Percentiles rank a stretch among this genome's conserved stretches.
These are phyloP conservation scores for Reutealis trisperma DNA, from an alignment of 345 rosid species.

Conservation along the genomic window DNA sequence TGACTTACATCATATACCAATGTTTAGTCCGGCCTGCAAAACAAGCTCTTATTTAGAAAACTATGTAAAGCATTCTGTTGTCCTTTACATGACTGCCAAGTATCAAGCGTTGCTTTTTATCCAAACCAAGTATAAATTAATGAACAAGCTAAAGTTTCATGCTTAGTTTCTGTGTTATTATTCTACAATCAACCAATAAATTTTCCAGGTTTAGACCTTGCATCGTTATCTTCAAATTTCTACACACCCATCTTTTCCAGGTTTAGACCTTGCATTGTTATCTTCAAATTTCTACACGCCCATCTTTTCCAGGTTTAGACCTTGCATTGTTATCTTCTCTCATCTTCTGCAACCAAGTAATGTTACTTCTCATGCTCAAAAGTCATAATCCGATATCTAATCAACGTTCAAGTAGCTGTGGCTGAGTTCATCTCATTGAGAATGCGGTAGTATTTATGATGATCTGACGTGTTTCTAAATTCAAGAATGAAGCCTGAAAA, in stretches of 20 bases:
- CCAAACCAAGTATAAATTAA: too few species aligned
- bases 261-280: neutral
- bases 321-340: neutral
- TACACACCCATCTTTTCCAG: neutral
- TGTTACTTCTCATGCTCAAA: neutral
- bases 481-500: constrained; percentile 77
- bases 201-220: neutral
- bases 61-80: neutral
- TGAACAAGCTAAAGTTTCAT: too few species aligned
- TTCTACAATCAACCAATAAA: too few species aligned
- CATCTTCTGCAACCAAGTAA: neutral
- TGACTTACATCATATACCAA: too few species aligned
- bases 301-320: too few species aligned
- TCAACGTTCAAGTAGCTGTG: constrained; percentile 16
- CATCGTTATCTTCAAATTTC: too few species aligned
- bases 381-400: neutral
- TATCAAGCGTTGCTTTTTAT: too few species aligned
- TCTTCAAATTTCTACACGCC: neutral
- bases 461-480: constrained; percentile 63
- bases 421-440: constrained; percentile 61
- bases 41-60: too few species aligned
- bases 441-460: constrained; percentile 52
- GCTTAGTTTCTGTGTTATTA: too few species aligned
- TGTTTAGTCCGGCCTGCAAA: too few species aligned
- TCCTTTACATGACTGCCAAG: neutral